phyloP scores from a whole-genome alignment of 306 rosid genomes.

The Pachyrhizus erosus region DNA sequence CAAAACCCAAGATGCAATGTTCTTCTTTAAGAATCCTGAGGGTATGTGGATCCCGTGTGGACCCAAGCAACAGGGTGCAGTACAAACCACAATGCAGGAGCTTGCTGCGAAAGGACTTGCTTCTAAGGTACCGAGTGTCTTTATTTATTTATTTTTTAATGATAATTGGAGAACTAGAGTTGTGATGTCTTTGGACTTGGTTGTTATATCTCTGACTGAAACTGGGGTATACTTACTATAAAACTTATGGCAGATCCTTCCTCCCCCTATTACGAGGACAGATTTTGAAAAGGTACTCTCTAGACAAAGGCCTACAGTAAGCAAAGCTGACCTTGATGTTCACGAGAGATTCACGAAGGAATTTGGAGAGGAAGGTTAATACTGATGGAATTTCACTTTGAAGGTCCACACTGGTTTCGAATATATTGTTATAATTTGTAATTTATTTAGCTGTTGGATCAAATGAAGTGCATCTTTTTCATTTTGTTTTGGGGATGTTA shows the following conservation, averaged over 20 bases:
- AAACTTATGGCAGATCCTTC: conserved; percentile 82
- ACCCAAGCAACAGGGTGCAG: conserved; percentile 80
- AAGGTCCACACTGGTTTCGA: conserved; percentile 46
- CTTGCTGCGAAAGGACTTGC: conserved; percentile 86
- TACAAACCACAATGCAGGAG: conserved; percentile 86
- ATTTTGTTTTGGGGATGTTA: conserved; percentile 53
- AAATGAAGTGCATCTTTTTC: conserved; percentile 48
- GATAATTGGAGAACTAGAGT: conserved; percentile 8
- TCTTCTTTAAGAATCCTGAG: conserved; percentile 68
- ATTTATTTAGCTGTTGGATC: conserved; percentile 52
- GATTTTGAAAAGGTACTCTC: conserved; percentile 98
- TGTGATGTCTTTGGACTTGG: conserved; percentile 1
- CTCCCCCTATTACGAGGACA: conserved; percentile 83
- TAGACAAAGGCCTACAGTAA: conserved; percentile 96
- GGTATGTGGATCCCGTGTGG: conserved; percentile 93
- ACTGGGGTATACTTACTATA: conserved; percentile 29
- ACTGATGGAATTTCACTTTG: conserved; percentile 46
- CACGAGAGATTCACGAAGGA: conserved; percentile 97
- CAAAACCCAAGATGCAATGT: conserved; percentile 99
- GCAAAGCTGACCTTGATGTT: conserved; percentile 88
- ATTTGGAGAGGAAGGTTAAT: conserved; percentile 98
- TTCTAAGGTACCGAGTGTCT: conserved; percentile 62
- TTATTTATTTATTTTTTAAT: not conserved
- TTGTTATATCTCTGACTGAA: not conserved
- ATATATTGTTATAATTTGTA: conserved; percentile 51